Evolutionary conservation across 805 yeast genomes (phyloP).

Genomic region (Wickerhamiella shivajii): DNA sequence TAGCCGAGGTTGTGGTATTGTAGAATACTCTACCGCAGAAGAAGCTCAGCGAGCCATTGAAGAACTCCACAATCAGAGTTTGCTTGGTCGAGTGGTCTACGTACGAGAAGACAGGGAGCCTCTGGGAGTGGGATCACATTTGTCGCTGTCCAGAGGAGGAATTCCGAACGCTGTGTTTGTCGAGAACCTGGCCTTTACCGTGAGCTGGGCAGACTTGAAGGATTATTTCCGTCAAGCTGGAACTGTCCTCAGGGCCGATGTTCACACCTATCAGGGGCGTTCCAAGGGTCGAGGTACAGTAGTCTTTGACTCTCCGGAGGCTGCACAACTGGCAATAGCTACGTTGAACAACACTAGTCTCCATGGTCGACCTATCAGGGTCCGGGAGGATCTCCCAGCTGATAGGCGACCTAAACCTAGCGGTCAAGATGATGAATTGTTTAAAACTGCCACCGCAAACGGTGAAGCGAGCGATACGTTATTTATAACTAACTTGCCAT

Average conservation of each 20-base stretch:
- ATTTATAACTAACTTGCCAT: constrained; percentile 69
- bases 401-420: constrained; percentile 16
- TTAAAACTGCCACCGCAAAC: constrained; percentile 27
- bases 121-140: constrained; percentile 11
- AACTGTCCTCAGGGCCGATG: constrained; percentile 67
- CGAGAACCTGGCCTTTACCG: constrained; percentile 70
- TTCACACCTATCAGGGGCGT: constrained; percentile 54
- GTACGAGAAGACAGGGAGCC: constrained; percentile 65
- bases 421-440: constrained; percentile 2
- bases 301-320: constrained; percentile 47
- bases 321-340: constrained; percentile 57
- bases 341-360: constrained; percentile 52
- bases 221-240: constrained; percentile 73
- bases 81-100: constrained; percentile 64
- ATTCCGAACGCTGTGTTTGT: constrained; percentile 36
- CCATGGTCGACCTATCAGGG: constrained; percentile 67
- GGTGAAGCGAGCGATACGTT: constrained; percentile 49
- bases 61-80: constrained; percentile 47
- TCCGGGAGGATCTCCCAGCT: constrained; percentile 50
- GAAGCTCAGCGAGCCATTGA: constrained; percentile 61
- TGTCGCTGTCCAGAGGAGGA: constrained; percentile 2
- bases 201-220: constrained; percentile 71
- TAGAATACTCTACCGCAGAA: constrained; percentile 53
- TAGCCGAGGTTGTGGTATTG: constrained; percentile 44
- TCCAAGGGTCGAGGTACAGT: constrained; percentile 84